Base-by-base conservation (phyloP, 1,139 yeast genomes). In the Diutina siamensis region DNA sequence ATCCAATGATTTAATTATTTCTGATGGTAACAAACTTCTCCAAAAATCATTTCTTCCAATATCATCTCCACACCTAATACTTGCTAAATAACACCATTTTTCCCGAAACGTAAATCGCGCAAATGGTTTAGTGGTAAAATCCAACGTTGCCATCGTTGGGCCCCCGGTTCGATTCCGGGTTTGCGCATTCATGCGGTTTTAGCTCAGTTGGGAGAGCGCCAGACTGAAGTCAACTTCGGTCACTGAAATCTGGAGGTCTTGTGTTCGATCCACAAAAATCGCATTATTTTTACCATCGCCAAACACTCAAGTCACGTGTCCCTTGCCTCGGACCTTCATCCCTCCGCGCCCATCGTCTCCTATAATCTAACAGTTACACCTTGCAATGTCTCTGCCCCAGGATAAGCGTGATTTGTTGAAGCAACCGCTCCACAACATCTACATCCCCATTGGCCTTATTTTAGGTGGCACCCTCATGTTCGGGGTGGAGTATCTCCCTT, bases 371-470 rank as follows among this genome's bases (percentile, higher is more conserved):
- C n/a, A n/a, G n/a, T n/a, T n/a, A n/a, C n/a, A n/a, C n/a, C n/a
- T n/a, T n/a, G n/a, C 42, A 5, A 25, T 25, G 18, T 17, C 12
- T 7, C 44, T 15, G 18, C 25, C 27, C 3, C n/a, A 64, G 50
- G 76, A 71, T 51, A 68, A 69, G 51, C 63, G 77, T 50, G 74
- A 71, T 46, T 62, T 76, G 44, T 64, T 79, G 53, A 74, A 78
- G 57, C 71, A 76, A 48, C 86, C 88, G 8, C 61, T 83, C 44
- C 92, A 83, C 57, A 86, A 87, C 41, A 74, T 83, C 45, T 78
- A 75, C 57, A 83, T 83, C 51, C 94, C 94, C 5, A 63, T 74
- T 32, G 75, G 67, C 1, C 68, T 83, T 46, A 70, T 83, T 47
- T 48, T 81, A n/a, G 69, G 71, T 36, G 94, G 94, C 25, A 72